phyloP scores from a whole-genome alignment of 805 yeast genomes.

The Saccharomycopsis lassenensis region DNA sequence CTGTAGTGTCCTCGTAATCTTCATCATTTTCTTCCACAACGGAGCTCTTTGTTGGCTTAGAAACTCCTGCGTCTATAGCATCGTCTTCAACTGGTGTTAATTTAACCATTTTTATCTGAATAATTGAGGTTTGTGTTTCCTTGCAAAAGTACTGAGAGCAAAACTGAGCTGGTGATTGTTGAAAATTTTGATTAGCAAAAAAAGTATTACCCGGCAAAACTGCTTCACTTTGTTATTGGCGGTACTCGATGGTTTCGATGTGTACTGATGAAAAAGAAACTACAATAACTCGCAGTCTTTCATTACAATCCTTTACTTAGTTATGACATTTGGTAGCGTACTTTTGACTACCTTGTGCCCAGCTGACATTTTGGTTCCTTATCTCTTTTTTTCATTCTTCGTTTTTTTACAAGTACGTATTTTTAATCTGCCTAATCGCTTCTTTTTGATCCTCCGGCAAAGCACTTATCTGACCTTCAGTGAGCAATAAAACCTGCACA shows the following conservation, averaged over 20 bases:
- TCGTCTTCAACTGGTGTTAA: slow-evolving; percentile 63
- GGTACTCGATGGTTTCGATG: no score
- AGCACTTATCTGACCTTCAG: slow-evolving; percentile 4
- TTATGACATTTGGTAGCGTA: no score
- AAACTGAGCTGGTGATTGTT: neutral
- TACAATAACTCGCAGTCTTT: no score
- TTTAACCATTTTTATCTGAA: slow-evolving; percentile 48
- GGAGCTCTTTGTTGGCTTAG: slow-evolving; percentile 27
- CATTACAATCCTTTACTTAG: no score
- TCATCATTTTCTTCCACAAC: slow-evolving; percentile 30
- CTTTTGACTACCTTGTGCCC: no score
- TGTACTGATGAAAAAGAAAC: no score
- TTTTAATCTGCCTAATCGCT: slow-evolving; percentile 11
- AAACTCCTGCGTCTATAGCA: slow-evolving; percentile 26
- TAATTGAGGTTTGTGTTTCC: neutral
- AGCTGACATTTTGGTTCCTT: no score
- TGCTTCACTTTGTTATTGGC: no score
- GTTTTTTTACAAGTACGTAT: slow-evolving; percentile 13
- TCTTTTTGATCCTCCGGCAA: slow-evolving; percentile 14
- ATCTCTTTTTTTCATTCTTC: no score
- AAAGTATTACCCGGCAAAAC: no score
- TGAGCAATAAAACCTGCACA: slow-evolving; percentile 12
- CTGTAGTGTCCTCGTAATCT: slow-evolving; percentile 26
- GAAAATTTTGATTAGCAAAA: no score
- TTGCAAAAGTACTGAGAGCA: no score